Evolutionary conservation across 257 asterid genomes (phyloP), one percentile per base, ranked within the genome.

Genomic region (Fraxinus cuspidata): DNA sequence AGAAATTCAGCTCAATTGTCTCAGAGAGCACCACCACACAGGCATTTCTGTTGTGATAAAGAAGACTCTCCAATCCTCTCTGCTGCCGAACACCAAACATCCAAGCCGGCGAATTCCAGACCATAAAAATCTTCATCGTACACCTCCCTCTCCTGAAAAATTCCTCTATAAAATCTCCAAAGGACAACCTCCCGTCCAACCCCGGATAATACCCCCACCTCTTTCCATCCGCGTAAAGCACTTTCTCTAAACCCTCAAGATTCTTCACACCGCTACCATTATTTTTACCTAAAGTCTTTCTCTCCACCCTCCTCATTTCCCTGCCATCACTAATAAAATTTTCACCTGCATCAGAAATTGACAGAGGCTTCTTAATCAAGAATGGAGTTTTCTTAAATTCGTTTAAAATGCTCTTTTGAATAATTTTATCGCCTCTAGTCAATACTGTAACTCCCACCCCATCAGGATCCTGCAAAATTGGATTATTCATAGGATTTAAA

Each of bases 71-170:
- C 70, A 96, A 84, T 16, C 92, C 96, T 81, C 99, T 89, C 86
- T 89, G 96, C 81, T 92, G 92, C 70, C 99, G 94, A 81, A 91
- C 89, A 67, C 97, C 88, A 87, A 92, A 93, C 96, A 81, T 88
- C 99, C 99, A 96, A 7, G 94, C 79, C 21, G 99, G 97, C n/a
- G 97, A 96, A 88, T 96, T 93, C 99, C 99, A 96, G 73, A 92
- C 97, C 96, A 93, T 90, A 81, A 93, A 96, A 64, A 92, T 85
- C 80, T 96, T 89, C 89, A 83, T 81, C 69, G 35, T 80, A 84
- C 99, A 96, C 81, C 84, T 88, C 79, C 84, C 96, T 83, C 79
- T 92, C 82, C 91, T 86, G 75, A 93, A 92, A 83, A 90, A 96
- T 37, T 91, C 88, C 70, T 90, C 90, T 97, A 96, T 86, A 68